Base-by-base conservation (phyloP, 192 early-diverging fungal genomes). In the Radiomyces spectabilis region DNA sequence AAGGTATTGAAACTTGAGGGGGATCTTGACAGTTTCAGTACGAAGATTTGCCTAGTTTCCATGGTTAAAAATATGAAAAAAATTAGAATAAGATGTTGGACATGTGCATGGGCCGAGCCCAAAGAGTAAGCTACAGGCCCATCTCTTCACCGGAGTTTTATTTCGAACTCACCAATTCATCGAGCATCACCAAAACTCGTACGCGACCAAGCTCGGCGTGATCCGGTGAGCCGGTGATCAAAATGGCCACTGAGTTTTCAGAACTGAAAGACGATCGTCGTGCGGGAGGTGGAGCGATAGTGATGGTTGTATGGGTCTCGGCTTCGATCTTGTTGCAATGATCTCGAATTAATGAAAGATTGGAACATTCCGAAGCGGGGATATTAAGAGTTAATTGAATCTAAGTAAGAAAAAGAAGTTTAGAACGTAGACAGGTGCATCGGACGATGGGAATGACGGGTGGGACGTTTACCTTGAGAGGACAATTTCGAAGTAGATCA, bases 121-220 rank as follows among this genome's bases (percentile, higher is more conserved):
- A n/a, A n/a, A n/a, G n/a, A n/a, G n/a, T n/a, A n/a, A n/a, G n/a
- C n/a, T n/a, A n/a, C n/a, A n/a, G n/a, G n/a, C n/a, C n/a, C n/a
- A n/a, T n/a, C n/a, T n/a, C n/a, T n/a, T n/a, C n/a, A n/a, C n/a
- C n/a, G n/a, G n/a, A n/a, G n/a, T 54, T 38, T 54, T 41, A 29
- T 43, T 41, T 26, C 25, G 24, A 15, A 37, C 16, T 56, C 53
- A 74, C 72, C 55, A 76, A 39, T 57, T 78, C 73, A 51, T 78
- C 76, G 5, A 79, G 63, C 41, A 77, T 50, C 33, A 65, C 53
- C 15, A 81, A 43, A 19, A 48, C 15, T 32, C 53, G 58, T 30
- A 66, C 53, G 31, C 53, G 52, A 18, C 51, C 44, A n/a, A 42
- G 26, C 24, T 66, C 64, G 13, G 45, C 53, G 16, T 47, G 18